Base-by-base conservation (phyloP, 352 stramenopile species). In the Elongisporangium anandrum region DNA sequence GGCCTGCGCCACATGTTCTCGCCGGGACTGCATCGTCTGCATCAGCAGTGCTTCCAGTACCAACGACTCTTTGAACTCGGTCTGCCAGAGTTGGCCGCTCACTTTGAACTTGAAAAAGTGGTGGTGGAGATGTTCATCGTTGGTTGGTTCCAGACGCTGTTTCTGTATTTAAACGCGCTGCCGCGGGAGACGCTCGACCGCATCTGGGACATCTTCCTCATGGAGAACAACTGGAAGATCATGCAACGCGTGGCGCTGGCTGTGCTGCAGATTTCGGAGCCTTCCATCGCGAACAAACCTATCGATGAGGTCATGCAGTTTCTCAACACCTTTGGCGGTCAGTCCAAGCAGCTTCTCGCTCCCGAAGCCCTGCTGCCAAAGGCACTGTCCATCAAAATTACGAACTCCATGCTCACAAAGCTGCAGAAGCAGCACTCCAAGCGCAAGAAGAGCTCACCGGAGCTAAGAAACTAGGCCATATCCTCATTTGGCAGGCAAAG, bases 241-340 rank as follows among this genome's bases (percentile, higher is more conserved):
- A 70, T 93, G 64, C 68, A 91, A 24, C 84, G 86, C 45, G 64
- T 84, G n/a, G 71, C 86, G 1, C 55, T 95, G 3, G 79, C 83
- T 21, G 45, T 95, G 52, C 56, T 95, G 24, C 73, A 92, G 57
- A 57, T 92, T 12, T 82, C 84, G 9, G 72, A 90, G 22, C 58
- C 74, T 8, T 71, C 83, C 59, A 79, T 95, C 7, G 64, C 85
- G 50, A 64, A 70, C 21, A 83, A 87, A 51, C 69, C 75, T 2
- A 94, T 94, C 45, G 86, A 95, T 63, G 72, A 92, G 57, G 78
- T 94, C 29, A 95, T 93, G 81, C 73, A 87, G 59, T 92, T 94
- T 55, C 86, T 95, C 64, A 95, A 94, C 63, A 94, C 86, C 13
- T 95, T 93, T 54, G 68, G 70, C 26, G 71, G 76, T 53, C 67